Conservation (phyloP, 1,139 yeast genomes). For the Suhomyces guaymorum region DNA sequence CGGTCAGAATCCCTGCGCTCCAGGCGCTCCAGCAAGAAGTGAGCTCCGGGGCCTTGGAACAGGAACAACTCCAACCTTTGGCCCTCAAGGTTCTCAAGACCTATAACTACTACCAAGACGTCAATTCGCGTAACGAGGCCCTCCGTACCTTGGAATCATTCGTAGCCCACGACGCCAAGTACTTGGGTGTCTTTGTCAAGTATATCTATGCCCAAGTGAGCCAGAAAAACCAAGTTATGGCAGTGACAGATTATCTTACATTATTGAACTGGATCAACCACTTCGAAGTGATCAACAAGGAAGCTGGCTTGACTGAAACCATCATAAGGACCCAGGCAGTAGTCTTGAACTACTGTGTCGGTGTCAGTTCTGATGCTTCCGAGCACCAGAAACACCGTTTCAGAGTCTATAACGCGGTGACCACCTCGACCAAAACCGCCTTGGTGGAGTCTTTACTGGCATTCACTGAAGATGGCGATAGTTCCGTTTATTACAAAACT, state of each 20-base stretch:
- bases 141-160: slow-evolving; percentile 37
- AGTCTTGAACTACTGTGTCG: slow-evolving; percentile 24
- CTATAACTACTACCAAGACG: slow-evolving; percentile 53
- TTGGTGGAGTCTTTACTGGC: slow-evolving; percentile 21
- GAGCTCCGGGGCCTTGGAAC: slow-evolving; percentile 19
- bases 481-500: slow-evolving; percentile 8
- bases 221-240: slow-evolving; percentile 35
- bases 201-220: slow-evolving; percentile 38
- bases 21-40: slow-evolving; percentile 19
- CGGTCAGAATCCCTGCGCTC: slow-evolving; percentile 35
- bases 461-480: slow-evolving; percentile 1
- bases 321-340: slow-evolving; percentile 25
- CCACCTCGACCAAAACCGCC: slow-evolving; percentile 38
- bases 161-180: slow-evolving; percentile 30
- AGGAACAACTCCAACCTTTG: slow-evolving; percentile 23
- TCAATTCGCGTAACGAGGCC: slow-evolving; percentile 46
- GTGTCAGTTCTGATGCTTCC: slow-evolving; percentile 9
- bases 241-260: slow-evolving; percentile 56
- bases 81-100: slow-evolving; percentile 41
- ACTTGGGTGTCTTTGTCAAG: slow-evolving; percentile 34
- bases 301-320: slow-evolving; percentile 14
- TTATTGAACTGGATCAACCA: slow-evolving; percentile 57
- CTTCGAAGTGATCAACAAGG: slow-evolving; percentile 26
- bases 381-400: slow-evolving; percentile 38
- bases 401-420: slow-evolving; percentile 48